phyloP scores from a whole-genome alignment of 2,329 filamentous ascomycete species.

The Neofusicoccum umdonicola region DNA sequence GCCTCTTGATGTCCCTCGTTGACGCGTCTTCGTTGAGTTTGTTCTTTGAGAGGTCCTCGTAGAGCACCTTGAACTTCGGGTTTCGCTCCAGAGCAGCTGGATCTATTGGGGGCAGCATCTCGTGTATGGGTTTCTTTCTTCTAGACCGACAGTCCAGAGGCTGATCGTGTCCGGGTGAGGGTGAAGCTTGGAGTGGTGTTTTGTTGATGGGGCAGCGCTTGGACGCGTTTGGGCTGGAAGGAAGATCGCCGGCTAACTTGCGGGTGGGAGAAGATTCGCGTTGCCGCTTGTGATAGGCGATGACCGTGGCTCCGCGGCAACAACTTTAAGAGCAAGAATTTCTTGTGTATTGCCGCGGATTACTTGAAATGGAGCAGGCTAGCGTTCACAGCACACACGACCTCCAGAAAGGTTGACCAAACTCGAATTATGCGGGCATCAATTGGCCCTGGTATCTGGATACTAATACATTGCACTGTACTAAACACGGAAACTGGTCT shows the following conservation, averaged over 20 bases:
- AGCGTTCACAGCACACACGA: no score
- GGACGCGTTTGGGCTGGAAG: not conserved
- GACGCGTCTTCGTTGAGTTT: conserved; percentile 47
- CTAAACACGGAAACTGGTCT: not conserved
- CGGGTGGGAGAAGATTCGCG: not conserved
- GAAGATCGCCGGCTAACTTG: not conserved
- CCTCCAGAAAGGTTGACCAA: no score
- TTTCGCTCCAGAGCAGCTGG: conserved; percentile 37
- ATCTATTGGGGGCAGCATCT: conserved; percentile 45
- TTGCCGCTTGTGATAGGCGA: not conserved
- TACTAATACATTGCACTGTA: not conserved
- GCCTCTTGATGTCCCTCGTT: conserved; percentile 41
- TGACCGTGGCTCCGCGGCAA: no score
- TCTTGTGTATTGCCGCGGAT: no score
- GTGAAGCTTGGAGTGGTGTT: not conserved
- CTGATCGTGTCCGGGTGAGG: not conserved
- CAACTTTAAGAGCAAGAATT: no score
- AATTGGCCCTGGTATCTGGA: no score
- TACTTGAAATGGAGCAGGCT: no score
- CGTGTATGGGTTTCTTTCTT: not conserved
- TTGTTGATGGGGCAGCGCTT: not conserved
- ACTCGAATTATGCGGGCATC: no score
- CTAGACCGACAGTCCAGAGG: not conserved
- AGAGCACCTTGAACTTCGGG: conserved; percentile 45
- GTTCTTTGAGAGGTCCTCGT: conserved; percentile 43